These are phyloP conservation scores for Daedaleopsis sinensis DNA, from an alignment of 768 basidiomycete species.

Conservation along the genomic window DNA sequence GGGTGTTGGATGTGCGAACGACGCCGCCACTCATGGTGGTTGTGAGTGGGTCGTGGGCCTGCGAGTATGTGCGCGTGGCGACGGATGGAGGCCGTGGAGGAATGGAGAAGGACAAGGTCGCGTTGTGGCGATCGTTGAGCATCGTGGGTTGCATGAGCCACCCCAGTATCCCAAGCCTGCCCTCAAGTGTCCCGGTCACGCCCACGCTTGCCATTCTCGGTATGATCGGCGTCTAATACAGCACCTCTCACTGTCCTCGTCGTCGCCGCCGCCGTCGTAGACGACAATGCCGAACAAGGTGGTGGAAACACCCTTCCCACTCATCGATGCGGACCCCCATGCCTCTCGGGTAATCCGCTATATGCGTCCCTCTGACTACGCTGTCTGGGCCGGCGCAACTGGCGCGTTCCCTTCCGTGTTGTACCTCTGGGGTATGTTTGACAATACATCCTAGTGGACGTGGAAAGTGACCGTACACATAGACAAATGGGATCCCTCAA, in stretches of 20 bases:
- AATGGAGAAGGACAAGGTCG: not conserved
- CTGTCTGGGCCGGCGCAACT: conserved; percentile 77
- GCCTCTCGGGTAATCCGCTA: conserved; percentile 85
- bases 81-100: conserved; percentile 1
- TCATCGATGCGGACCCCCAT: conserved; percentile 95
- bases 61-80: not conserved
- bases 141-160: conserved; percentile 15
- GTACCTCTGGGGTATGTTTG: conserved; percentile 77
- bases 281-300: conserved; percentile 55
- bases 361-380: conserved; percentile 88
- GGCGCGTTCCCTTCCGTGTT: conserved; percentile 81
- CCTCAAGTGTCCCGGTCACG: conserved; percentile 22
- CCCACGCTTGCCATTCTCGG: conserved; percentile 17
- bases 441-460: not conserved
- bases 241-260: conserved; percentile 19
- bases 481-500: conserved; percentile 52
- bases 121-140: conserved; percentile 3
- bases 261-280: conserved; percentile 21
- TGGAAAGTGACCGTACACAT: conserved; percentile 3
- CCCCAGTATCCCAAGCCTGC: conserved; percentile 1
- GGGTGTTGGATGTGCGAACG: conserved; percentile 9
- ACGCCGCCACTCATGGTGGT: conserved; percentile 22
- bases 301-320: conserved; percentile 73
- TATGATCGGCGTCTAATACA: not conserved
- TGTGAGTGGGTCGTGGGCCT: not conserved